These are phyloP conservation scores for Linderniella brevidens DNA, from an alignment of 257 asterid genomes.

Conservation along the genomic window DNA sequence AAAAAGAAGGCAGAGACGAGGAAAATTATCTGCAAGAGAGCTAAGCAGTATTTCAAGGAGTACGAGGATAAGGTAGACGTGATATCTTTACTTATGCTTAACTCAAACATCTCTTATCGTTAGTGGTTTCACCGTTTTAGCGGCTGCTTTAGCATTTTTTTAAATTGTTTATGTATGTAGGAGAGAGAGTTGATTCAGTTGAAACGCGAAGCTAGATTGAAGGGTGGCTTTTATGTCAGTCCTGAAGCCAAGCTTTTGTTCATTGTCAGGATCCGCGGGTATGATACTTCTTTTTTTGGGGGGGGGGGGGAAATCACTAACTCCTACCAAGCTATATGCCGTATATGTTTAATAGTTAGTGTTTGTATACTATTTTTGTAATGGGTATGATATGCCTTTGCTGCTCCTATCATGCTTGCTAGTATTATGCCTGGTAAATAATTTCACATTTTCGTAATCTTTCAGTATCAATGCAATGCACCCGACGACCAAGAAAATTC, in stretches of 20 bases:
- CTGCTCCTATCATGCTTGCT: not conserved
- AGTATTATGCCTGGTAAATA: not conserved
- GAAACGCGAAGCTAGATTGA: conserved; percentile 76
- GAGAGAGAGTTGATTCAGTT: conserved; percentile 37
- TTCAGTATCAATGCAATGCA: conserved; percentile 62
- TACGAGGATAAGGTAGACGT: conserved; percentile 22
- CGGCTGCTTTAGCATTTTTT: not conserved
- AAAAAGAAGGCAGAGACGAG: conserved; percentile 25
- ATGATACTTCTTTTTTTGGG: not conserved
- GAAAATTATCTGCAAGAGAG: conserved; percentile 30
- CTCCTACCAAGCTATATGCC: no score
- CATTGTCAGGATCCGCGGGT: conserved; percentile 67
- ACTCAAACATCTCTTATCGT: not conserved
- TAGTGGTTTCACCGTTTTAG: not conserved
- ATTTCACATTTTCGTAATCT: not conserved
- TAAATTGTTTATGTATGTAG: conserved; percentile 11
- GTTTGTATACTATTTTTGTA: no score
- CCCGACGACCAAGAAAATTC: conserved; percentile 50
- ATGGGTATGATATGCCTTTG: no score
- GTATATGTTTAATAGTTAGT: no score
- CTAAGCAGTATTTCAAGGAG: conserved; percentile 29
- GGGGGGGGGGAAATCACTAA: no score
- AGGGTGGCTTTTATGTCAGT: conserved; percentile 66
- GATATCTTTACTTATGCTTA: not conserved
- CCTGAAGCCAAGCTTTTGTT: conserved; percentile 58